Conservation (phyloP, 192 early-diverging fungal species). For the Entomortierella beljakovae region DNA sequence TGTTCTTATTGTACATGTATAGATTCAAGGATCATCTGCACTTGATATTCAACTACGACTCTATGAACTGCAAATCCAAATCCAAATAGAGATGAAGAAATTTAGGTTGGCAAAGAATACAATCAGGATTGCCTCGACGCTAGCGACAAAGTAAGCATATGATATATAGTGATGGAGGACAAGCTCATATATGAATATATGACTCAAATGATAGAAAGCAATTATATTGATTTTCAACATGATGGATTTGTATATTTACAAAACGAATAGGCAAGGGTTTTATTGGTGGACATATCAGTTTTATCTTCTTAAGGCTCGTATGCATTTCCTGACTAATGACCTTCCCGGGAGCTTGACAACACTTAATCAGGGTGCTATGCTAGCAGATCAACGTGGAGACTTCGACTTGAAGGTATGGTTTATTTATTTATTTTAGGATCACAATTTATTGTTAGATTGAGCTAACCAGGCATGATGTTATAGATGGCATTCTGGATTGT, state of each 20-base stretch:
- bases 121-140: conserved; percentile 13
- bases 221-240: too few species aligned
- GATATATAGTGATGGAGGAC: too few species aligned
- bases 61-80: conserved; percentile 37
- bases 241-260: neutral
- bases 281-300: conserved; percentile 44
- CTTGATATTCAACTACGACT: conserved; percentile 36
- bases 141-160: conserved; percentile 30
- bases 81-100: conserved; percentile 25
- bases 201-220: too few species aligned
- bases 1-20: neutral
- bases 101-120: conserved; percentile 40
- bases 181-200: too few species aligned
- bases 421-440: neutral
- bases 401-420: conserved; percentile 40
- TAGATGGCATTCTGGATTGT: conserved; percentile 53
- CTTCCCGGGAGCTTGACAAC: conserved; percentile 29
- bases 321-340: conserved; percentile 35
- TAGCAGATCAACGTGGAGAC: conserved; percentile 29
- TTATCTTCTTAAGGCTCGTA: conserved; percentile 28
- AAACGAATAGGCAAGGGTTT: conserved; percentile 23
- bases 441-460: neutral
- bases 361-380: conserved; percentile 27
- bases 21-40: conserved; percentile 38
- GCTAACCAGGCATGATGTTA: too few species aligned